A percentile compares a stretch with the other conserved stretches of the same genome.
These are phyloP conservation scores for Pythium sp. DNA, from an alignment of 352 stramenopile genomes.

Conservation along the genomic window DNA sequence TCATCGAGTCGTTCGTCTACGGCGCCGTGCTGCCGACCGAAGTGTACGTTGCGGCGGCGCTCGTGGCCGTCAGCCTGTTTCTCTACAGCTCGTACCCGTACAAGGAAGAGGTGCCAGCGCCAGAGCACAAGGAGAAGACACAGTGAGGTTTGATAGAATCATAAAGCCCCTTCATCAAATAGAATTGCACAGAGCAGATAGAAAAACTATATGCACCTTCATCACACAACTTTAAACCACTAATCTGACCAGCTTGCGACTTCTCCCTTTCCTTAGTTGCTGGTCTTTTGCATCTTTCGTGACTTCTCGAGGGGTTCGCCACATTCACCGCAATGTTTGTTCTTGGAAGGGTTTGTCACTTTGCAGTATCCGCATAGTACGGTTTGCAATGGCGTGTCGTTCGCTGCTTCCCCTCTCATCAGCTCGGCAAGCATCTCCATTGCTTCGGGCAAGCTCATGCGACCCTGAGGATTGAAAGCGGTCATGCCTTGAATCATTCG, in stretches of 20 bases:
- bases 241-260: neutral
- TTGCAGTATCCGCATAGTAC: neutral
- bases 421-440: neutral
- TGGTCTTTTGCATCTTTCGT: neutral
- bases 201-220: neutral
- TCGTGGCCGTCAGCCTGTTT: slow-evolving; percentile 65
- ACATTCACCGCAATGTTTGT: neutral
- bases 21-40: slow-evolving; percentile 50
- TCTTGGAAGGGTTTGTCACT: neutral
- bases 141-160: neutral
- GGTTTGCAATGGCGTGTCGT: neutral
- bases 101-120: slow-evolving; percentile 2
- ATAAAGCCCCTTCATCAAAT: neutral
- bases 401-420: neutral
- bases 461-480: neutral
- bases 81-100: slow-evolving; percentile 81
- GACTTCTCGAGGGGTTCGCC: neutral
- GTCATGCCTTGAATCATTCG: slow-evolving; percentile 4
- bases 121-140: slow-evolving; percentile 1
- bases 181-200: neutral
- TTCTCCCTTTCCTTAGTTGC: neutral
- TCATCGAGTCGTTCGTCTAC: slow-evolving; percentile 77
- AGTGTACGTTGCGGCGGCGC: slow-evolving; percentile 64
- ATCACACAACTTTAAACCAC: neutral
- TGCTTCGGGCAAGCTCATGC: neutral